Evolutionary conservation across 106 monocot species (phyloP).

Genomic region (Agapanthus africanus): DNA sequence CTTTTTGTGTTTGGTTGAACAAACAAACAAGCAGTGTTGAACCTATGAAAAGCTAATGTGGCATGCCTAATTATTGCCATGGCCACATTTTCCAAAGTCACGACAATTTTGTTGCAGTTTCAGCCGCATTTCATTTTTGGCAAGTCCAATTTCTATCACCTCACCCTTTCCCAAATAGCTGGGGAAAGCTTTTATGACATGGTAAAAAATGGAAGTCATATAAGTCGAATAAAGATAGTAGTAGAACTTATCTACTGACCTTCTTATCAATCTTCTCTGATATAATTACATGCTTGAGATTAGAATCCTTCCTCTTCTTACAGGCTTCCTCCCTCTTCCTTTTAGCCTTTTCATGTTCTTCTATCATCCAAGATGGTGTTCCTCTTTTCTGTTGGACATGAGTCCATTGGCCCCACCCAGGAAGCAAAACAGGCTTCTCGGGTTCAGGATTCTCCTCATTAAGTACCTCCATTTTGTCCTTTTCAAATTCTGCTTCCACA

Average conservation of each 20-base stretch:
- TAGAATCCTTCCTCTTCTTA: slow-evolving; percentile 86
- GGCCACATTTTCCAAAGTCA: too few species aligned
- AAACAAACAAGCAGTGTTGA: too few species aligned
- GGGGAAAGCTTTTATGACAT: too few species aligned
- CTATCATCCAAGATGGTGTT: slow-evolving; percentile 69
- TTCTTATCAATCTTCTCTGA: slow-evolving; percentile 82
- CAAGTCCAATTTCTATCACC: too few species aligned
- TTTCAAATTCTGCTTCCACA: slow-evolving; percentile 86
- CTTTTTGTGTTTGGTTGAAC: too few species aligned
- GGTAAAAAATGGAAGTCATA: too few species aligned
- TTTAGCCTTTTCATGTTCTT: slow-evolving; percentile 77
- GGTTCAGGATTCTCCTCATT: slow-evolving; percentile 90
- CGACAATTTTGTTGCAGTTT: too few species aligned
- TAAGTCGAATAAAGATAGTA: too few species aligned
- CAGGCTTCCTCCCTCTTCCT: slow-evolving; percentile 79
- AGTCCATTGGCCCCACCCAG: slow-evolving; percentile 99
- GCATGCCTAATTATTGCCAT: too few species aligned
- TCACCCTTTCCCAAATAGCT: too few species aligned
- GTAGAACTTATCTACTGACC: slow-evolving; percentile 30
- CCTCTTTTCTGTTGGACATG: slow-evolving; percentile 80
- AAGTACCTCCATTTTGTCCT: slow-evolving; percentile 61
- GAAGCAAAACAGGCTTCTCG: slow-evolving; percentile 82
- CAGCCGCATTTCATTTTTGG: too few species aligned
- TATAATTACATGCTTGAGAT: slow-evolving; percentile 87
- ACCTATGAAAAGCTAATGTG: too few species aligned